Base-by-base conservation (phyloP, 2,329 filamentous ascomycete species). In the Davidsoniella eucalypti region DNA sequence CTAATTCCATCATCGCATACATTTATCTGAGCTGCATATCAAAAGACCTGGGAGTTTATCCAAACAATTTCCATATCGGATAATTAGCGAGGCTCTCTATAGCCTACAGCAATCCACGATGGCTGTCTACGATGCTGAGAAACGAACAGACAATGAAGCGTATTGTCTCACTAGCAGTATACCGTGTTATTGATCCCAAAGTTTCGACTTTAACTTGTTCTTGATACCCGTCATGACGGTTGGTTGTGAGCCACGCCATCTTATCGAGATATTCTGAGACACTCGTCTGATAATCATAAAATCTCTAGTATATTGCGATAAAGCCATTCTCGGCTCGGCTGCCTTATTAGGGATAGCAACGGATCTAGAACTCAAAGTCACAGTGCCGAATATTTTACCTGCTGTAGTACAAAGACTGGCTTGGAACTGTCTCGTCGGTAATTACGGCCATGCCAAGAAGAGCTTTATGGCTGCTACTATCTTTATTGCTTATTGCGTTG, bases 341-440 rank as follows among this genome's bases (percentile, higher is more conserved):
- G 77, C 73, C 1, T 72, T 87, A 10, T 86, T 87, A 59, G 83
- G 83, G 55, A 85, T 87, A 82, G 85, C 81, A 0, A 65, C 67
- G 2, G 82, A 87, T 58, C 70, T 87, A 3, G 55, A 66, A 1
- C 72, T 87, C 40, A 69, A 69, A 26, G 64, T 73, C 10, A 62
- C 69, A 56, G 39, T 55, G 2, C 57, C 60, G 1, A 65, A 64
- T 0, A 60, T 56, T 1, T 78, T 80, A 0, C 70, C 73, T 0
- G 73, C 72, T 0, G 16, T 38, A 23, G 73, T n/a, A n/a, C n/a
- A n/a, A n/a, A n/a, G n/a, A n/a, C n/a, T n/a, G n/a, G n/a, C n/a
- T n/a, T n/a, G 78, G 75, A 0, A 80, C 84, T 0, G 82, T 84
- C 0, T 80, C 75, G 41, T 65, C 75, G 40, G 66, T 68, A 48